Evolutionary conservation across 2,329 filamentous ascomycete species (phyloP), one percentile per base, ranked within the genome.

Genomic region (Colletotrichum costaricense): DNA sequence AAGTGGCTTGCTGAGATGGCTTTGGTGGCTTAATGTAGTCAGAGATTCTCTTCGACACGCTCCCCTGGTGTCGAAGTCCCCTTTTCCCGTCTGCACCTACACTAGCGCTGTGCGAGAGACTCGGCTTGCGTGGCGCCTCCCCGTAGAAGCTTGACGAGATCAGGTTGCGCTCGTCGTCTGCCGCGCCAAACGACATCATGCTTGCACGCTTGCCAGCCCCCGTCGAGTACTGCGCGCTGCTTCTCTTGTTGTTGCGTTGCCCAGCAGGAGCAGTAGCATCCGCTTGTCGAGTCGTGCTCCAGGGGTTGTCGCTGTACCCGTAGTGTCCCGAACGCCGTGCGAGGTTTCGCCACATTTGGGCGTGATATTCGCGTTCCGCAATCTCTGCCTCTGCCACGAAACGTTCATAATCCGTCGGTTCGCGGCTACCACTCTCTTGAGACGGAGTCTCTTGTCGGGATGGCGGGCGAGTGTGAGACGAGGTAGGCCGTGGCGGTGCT

Each of bases 1-100:
- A 55, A 2, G 7, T 16, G 22, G 38, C 26, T 46, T 67, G 38
- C 26, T n/a, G 19, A 4, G 28, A 16, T 26, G 49, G 42, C 26
- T 75, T 68, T 33, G 76, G 57, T 56, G 79, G 79, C 30, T 76
- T 76, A 46, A 81, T 79, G n/a, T 81, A 81, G 52, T 91, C 87
- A 9, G 86, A 86, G 58, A 92, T 87, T 35, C 72, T 75, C 77
- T 89, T 86, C 69, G 83, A 87, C n/a, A 80, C 74, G 68, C 79
- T 80, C 9, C 69, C 69, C 74, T 81, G 78, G 46, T 75, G 75
- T 54, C 74, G 74, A 55, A 79, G 65, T 16, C 67, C 70, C 35
- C 64, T 66, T 33, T 63, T 67, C 14, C 71, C 73, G 24, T 65
- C 72, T 60, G n/a, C 26, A 14, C 30, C 28, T 16, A 16, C 57